phyloP scores from a whole-genome alignment of 169 alveolate genomes.

The Besnoitia besnoiti region DNA sequence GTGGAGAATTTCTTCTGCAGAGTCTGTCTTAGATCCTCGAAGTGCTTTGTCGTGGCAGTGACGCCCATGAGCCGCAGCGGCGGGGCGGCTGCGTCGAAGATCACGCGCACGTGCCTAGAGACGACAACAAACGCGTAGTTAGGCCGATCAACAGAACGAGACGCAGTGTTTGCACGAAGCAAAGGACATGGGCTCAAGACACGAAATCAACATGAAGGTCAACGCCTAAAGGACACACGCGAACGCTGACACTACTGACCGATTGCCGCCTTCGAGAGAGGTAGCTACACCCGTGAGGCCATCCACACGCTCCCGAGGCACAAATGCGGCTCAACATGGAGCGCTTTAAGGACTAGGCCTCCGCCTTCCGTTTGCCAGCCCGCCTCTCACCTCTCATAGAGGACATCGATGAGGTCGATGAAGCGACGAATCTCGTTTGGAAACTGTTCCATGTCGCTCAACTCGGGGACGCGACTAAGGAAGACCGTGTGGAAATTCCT shows the following conservation, averaged over 20 bases:
- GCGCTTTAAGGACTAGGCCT: no score
- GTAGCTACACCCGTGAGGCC: no score
- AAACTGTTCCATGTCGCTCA: constrained; percentile 16
- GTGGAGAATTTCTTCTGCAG: background rate
- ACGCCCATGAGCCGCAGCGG: constrained; percentile 52
- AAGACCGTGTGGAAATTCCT: constrained; percentile 42
- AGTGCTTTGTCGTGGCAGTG: background rate
- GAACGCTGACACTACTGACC: no score
- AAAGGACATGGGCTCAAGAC: background rate
- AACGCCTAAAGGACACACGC: no score
- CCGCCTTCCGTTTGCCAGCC: no score
- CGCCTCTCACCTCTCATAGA: constrained; percentile 55
- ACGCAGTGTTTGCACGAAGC: no score
- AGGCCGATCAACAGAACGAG: background rate
- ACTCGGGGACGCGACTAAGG: constrained; percentile 21
- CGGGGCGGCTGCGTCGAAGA: constrained; percentile 62
- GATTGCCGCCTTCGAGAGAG: no score
- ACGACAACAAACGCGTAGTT: background rate
- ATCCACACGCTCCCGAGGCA: no score
- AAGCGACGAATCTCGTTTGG: constrained; percentile 65
- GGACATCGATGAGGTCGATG: constrained; percentile 63
- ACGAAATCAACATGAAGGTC: background rate
- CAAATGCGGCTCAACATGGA: no score
- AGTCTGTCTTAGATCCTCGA: constrained; percentile 25
- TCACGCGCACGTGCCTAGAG: constrained; percentile 50